A percentile compares a stretch with the other conserved stretches of the same genome.
phyloP scores from a whole-genome alignment of 768 basidiomycete species.

The Serendipita sp. region DNA sequence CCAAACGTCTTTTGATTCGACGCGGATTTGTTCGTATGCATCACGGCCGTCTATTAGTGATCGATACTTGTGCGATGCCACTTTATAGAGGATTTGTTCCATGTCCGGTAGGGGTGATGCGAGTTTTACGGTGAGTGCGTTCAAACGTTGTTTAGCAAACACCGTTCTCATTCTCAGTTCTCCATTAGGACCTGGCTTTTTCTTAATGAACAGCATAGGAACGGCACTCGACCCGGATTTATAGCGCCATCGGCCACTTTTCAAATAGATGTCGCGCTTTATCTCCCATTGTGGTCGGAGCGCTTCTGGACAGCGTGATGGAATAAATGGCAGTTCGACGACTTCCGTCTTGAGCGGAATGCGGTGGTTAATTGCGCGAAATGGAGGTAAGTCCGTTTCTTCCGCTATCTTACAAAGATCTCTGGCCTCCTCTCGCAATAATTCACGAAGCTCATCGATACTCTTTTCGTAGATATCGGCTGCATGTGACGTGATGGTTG shows the following conservation, averaged over 20 bases:
- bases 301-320: constrained; percentile 5
- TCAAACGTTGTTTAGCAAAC: constrained; percentile 18
- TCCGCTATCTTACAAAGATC: constrained; percentile 7
- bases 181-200: constrained; percentile 13
- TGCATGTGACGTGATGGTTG: neutral
- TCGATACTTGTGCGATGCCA: constrained; percentile 12
- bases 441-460: constrained; percentile 4
- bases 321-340: neutral
- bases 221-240: constrained; percentile 16
- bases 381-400: constrained; percentile 6
- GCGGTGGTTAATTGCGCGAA: constrained; percentile 5
- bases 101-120: constrained; percentile 18
- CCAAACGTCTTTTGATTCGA: constrained; percentile 13
- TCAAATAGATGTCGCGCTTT: constrained; percentile 16
- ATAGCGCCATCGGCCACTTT: constrained; percentile 20
- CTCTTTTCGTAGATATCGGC: constrained; percentile 3
- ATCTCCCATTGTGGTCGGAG: neutral
- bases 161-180: constrained; percentile 13
- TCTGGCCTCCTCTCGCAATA: constrained; percentile 5
- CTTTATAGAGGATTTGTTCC: constrained; percentile 15
- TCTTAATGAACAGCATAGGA: constrained; percentile 22
- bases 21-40: constrained; percentile 21
- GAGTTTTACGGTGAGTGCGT: constrained; percentile 19
- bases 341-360: neutral
- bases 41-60: constrained; percentile 19